Conservation (phyloP, 257 asterid genomes). For the Jacaranda mimosifolia region DNA sequence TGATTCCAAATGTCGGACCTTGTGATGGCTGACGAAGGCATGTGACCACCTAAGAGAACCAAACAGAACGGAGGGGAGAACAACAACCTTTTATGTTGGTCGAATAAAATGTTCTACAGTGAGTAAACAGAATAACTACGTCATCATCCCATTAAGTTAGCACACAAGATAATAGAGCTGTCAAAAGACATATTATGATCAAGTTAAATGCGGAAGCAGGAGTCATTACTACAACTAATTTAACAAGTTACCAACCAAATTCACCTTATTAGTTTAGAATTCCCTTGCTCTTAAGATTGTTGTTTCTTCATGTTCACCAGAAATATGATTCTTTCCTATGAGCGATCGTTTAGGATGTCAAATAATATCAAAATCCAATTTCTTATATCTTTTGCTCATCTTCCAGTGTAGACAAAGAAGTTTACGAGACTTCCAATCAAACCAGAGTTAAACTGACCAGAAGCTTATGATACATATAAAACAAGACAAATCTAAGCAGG, state of each 20-base stretch:
- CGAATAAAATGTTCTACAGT: neutral
- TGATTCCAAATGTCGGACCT: constrained; percentile 97
- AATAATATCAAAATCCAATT: too few species aligned
- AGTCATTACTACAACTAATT: neutral
- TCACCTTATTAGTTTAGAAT: neutral
- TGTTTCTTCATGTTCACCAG: too few species aligned
- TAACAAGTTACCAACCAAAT: neutral
- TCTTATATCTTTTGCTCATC: too few species aligned
- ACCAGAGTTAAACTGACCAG: neutral
- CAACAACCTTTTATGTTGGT: too few species aligned
- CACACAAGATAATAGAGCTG: neutral
- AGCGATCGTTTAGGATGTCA: too few species aligned
- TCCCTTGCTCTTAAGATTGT: neutral
- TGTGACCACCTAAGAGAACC: constrained; percentile 73
- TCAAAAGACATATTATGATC: neutral
- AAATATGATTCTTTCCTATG: neutral
- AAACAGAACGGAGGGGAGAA: neutral
- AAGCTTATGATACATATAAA: neutral
- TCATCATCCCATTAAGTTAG: neutral
- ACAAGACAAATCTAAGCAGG: neutral
- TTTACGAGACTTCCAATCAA: neutral
- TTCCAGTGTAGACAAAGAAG: too few species aligned
- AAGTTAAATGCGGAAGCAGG: neutral
- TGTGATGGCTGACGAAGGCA: constrained; percentile 96
- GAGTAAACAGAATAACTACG: neutral